Percentiles rank a stretch among this genome's conserved stretches.
Conservation (phyloP, 2,329 filamentous ascomycete species). For the Neopestalotiopsis clavispora region DNA sequence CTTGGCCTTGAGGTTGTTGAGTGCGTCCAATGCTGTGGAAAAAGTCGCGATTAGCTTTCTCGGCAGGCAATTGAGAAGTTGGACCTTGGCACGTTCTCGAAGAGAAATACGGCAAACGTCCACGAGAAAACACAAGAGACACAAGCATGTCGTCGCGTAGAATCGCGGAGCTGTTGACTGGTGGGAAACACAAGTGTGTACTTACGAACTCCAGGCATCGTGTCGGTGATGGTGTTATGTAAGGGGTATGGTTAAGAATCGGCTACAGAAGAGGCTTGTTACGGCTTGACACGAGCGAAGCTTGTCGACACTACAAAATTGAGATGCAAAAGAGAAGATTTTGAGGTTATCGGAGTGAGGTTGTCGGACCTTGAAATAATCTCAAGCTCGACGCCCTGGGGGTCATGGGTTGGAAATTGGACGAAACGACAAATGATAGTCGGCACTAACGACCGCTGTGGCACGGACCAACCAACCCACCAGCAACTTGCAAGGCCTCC, state of each 20-base stretch:
- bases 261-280: neutral
- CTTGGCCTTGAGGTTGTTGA: slow-evolving; percentile 62
- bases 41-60: neutral
- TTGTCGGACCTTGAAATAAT: slow-evolving; percentile 7
- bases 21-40: slow-evolving; percentile 49
- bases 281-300: neutral
- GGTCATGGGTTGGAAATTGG: slow-evolving; percentile 15
- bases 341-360: neutral
- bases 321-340: too few relatives aligned
- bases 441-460: slow-evolving; percentile 16
- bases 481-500: neutral
- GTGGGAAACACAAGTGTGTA: slow-evolving; percentile 24
- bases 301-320: neutral
- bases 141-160: slow-evolving; percentile 2
- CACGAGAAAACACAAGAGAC: neutral
- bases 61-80: neutral
- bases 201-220: slow-evolving; percentile 60
- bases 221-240: slow-evolving; percentile 31
- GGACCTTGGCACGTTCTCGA: neutral
- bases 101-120: neutral
- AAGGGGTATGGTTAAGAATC: neutral
- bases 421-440: slow-evolving; percentile 13
- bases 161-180: neutral
- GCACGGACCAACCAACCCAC: slow-evolving; percentile 15
- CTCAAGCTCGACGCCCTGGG: neutral